phyloP scores from a whole-genome alignment of 2,329 filamentous ascomycete genomes.

The Ceratocystis variospora region DNA sequence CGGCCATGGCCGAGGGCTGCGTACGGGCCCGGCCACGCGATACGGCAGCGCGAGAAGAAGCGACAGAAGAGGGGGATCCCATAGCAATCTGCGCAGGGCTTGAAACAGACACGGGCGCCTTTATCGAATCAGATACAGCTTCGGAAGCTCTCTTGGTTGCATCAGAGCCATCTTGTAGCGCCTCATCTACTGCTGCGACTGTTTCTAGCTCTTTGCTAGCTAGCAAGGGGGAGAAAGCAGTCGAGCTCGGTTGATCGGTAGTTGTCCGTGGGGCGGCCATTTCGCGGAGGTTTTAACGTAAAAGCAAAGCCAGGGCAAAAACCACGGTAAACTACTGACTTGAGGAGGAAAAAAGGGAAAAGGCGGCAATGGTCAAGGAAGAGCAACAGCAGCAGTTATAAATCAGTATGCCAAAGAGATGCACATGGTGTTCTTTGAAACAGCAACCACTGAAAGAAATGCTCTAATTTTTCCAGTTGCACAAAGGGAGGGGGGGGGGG shows the following conservation, averaged over 20 bases:
- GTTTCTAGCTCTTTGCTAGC: too few relatives aligned
- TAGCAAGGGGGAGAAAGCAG: not conserved
- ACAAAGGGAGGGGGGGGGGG: not conserved
- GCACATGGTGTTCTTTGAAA: too few relatives aligned
- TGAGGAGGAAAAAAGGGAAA: not conserved
- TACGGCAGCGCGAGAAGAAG: not conserved
- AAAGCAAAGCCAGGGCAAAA: not conserved
- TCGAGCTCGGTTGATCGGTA: not conserved
- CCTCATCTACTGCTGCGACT: too few relatives aligned
- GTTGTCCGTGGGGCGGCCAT: not conserved
- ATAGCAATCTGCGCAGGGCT: too few relatives aligned
- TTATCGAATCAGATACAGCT: too few relatives aligned
- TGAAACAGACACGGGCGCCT: too few relatives aligned
- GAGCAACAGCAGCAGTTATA: too few relatives aligned
- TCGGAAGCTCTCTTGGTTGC: not conserved
- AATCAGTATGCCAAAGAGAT: too few relatives aligned
- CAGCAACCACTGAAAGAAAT: too few relatives aligned
- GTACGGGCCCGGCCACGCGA: slow-evolving; percentile 15
- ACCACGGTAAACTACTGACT: not conserved
- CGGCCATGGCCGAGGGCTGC: slow-evolving; percentile 26
- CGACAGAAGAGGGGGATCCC: not conserved
- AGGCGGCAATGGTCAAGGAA: too few relatives aligned
- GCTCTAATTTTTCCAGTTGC: not conserved
- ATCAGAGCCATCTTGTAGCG: too few relatives aligned
- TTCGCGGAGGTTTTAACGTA: not conserved